Percentiles rank a stretch among this genome's conserved stretches.
These are phyloP conservation scores for Taphrina deformans DNA, from an alignment of 1,139 yeast genomes.

Conservation along the genomic window DNA sequence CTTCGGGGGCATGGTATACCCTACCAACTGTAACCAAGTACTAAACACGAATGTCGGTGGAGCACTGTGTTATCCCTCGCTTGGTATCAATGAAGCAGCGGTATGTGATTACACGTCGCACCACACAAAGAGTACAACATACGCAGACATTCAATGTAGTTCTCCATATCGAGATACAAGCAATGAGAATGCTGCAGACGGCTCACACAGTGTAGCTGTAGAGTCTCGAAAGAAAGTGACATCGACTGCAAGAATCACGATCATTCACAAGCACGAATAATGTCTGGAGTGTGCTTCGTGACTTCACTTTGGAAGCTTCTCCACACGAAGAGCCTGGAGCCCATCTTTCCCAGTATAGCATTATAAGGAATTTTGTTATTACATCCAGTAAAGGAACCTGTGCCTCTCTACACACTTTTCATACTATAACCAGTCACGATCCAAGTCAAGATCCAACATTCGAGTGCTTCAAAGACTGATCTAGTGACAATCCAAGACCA, in stretches of 20 bases:
- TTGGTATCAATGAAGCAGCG: constrained; percentile 11
- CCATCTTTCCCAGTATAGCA: background rate
- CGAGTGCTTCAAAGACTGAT: too few relatives aligned
- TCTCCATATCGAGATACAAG: background rate
- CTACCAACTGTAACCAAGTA: constrained; percentile 13
- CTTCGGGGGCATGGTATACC: constrained; percentile 6
- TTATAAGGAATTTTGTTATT: background rate
- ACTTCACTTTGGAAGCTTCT: too few relatives aligned
- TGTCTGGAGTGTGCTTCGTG: too few relatives aligned
- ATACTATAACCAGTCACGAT: too few relatives aligned
- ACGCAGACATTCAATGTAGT: background rate
- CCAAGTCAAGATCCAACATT: too few relatives aligned
- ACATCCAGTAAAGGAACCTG: too few relatives aligned
- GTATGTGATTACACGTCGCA: background rate
- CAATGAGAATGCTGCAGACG: background rate
- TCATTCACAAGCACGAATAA: background rate
- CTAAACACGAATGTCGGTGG: background rate
- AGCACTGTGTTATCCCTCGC: background rate
- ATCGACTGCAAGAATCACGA: background rate
- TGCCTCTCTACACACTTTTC: too few relatives aligned
- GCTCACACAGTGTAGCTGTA: background rate
- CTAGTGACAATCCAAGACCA: too few relatives aligned
- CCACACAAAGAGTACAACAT: background rate
- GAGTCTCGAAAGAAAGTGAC: background rate
- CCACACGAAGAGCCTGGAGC: background rate